Evolutionary conservation across 1,139 yeast genomes (phyloP), one percentile per base, ranked within the genome.

Genomic region (Scheffersomyces cryptocercus): DNA sequence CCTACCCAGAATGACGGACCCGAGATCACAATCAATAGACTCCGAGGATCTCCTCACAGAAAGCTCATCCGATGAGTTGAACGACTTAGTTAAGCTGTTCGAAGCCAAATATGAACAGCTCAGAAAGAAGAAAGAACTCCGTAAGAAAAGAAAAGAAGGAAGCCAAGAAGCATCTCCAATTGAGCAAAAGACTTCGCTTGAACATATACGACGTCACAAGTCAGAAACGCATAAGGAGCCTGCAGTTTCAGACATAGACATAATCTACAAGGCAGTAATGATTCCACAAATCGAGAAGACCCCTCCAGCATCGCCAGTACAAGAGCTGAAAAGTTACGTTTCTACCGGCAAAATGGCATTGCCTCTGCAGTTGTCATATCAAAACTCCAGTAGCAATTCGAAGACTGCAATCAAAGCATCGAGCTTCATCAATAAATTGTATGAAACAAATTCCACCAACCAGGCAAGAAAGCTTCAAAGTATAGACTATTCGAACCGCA

Each of bases 21-120:
- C 63, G 5, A 41, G 64, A 36, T 54, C 56, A 11, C 35, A 40
- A 9, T 32, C 33, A 13, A 12, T 14, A 10, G 49, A 49, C 24
- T 41, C 42, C 6, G 53, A 55, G 26, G 61, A 56, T 11, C 42
- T 45, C 9, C 53, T 59, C 28, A 61, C 64, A 1, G 64, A 58
- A 28, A 62, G 56, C 24, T 59, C 64, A 1, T 62, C 50, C 4
- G 64, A 61, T 35, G 64, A 57, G 28, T 42, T 56, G 38, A 58
- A 59, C 2, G 63, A 59, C 37, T 44, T 61, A 20, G 51, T 59
- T 34, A 59, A 61, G 42, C 64, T 59, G 41, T 59, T 48, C 32
- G 59, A 55, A 28, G 50, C 52, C 13, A 52, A 51, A 39, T 52
- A 51, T 40, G 57, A 53, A 26, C 45, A 51, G 37, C 42, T 59